Evolutionary conservation across 352 stramenopile genomes (phyloP).

Genomic region (Pythium aquatile): DNA sequence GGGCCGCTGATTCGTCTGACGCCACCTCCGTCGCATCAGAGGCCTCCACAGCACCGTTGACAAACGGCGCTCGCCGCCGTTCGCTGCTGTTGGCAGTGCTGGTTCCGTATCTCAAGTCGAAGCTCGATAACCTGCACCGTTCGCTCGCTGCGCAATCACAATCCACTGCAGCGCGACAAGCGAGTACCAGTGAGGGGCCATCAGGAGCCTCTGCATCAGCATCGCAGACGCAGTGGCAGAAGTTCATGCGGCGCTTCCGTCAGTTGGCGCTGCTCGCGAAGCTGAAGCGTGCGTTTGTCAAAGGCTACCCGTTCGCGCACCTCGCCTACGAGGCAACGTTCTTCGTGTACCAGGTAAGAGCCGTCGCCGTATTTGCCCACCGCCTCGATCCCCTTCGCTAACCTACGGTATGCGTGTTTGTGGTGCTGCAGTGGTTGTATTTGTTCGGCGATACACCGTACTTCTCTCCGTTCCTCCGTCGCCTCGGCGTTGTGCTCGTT

Average conservation of each 20-base stretch:
- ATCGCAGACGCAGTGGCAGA: conserved; percentile 17
- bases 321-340: conserved; percentile 79
- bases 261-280: conserved; percentile 46
- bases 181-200: neutral
- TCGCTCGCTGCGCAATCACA: conserved; percentile 38
- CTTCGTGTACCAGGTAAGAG: conserved; percentile 71
- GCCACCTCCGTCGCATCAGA: neutral
- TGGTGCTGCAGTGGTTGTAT: conserved; percentile 65
- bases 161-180: neutral
- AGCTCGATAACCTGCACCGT: conserved; percentile 66
- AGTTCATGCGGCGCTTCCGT: conserved; percentile 48
- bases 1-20: neutral
- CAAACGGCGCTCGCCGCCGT: conserved; percentile 39
- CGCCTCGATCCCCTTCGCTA: neutral
- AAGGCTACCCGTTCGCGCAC: conserved; percentile 71
- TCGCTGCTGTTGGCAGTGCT: conserved; percentile 65
- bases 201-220: neutral
- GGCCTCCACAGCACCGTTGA: conserved; percentile 40
- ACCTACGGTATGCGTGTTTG: neutral
- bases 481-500: conserved; percentile 73
- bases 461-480: conserved; percentile 75
- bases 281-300: conserved; percentile 62
- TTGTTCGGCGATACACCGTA: conserved; percentile 81
- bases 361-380: neutral
- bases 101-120: conserved; percentile 77